Evolutionary conservation across 495 filamentous ascomycete species (phyloP).

Genomic region (Trichoderma gamsii): DNA sequence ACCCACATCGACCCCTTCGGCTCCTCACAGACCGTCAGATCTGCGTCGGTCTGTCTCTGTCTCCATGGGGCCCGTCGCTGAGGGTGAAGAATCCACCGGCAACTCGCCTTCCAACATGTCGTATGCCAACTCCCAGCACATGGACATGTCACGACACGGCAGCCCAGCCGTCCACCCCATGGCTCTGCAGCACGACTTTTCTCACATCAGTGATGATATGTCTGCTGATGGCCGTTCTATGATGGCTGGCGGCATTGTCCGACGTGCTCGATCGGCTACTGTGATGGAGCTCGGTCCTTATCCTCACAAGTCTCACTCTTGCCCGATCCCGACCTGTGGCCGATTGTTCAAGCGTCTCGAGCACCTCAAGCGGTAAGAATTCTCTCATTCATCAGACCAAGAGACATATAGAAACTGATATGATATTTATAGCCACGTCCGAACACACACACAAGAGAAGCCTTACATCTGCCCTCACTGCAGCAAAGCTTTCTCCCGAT

Average conservation of each 20-base stretch:
- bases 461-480: conserved; percentile 95
- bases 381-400: too few relatives aligned
- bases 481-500: conserved; percentile 96
- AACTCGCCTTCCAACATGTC: conserved; percentile 63
- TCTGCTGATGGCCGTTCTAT: conserved; percentile 52
- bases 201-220: conserved; percentile 56
- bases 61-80: conserved; percentile 75
- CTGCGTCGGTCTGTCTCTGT: conserved; percentile 85
- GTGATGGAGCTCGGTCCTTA: conserved; percentile 96
- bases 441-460: conserved; percentile 98
- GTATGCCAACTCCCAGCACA: conserved; percentile 64
- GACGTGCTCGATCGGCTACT: conserved; percentile 89
- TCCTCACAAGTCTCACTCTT: conserved; percentile 94
- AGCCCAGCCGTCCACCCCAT: conserved; percentile 67
- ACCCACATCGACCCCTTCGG: conserved; percentile 51
- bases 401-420: too few relatives aligned
- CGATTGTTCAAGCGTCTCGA: conserved; percentile 98
- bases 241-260: conserved; percentile 69
- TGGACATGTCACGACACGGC: conserved; percentile 76
- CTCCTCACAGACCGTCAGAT: conserved; percentile 68
- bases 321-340: conserved; percentile 96
- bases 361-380: conserved; percentile 93
- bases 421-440: conserved; percentile 90
- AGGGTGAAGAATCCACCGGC: conserved; percentile 65
- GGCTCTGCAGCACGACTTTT: conserved; percentile 59